Evolutionary conservation across 352 stramenopile genomes (phyloP).

Genomic region (Pythium oligandrum): DNA sequence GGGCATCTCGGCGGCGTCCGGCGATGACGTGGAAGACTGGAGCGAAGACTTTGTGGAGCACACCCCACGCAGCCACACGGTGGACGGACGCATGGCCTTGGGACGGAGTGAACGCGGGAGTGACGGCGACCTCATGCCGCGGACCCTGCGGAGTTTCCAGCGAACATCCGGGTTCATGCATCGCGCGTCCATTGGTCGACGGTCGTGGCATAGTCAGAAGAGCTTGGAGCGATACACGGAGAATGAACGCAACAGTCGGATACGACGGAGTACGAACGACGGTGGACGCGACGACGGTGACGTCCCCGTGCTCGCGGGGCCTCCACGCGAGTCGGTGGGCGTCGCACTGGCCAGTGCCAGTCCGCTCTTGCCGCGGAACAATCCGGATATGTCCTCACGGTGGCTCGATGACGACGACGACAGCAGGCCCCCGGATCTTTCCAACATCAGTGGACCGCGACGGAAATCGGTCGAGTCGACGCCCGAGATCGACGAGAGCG

Average conservation of each 20-base stretch:
- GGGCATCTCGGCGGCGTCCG: slow-evolving; percentile 53
- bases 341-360: too few species aligned
- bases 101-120: slow-evolving; percentile 1
- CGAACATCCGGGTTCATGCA: slow-evolving; percentile 20
- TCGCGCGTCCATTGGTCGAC: slow-evolving; percentile 9
- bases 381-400: too few species aligned
- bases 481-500: too few species aligned
- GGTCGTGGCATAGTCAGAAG: slow-evolving; percentile 20
- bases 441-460: background rate
- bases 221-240: slow-evolving; percentile 7
- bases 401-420: background rate
- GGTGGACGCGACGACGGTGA: slow-evolving; percentile 7
- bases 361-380: too few species aligned
- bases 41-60: slow-evolving; percentile 42
- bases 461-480: too few species aligned
- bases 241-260: slow-evolving; percentile 12
- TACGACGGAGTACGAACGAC: slow-evolving; percentile 22
- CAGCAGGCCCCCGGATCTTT: background rate
- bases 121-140: slow-evolving; percentile 6
- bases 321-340: too few species aligned
- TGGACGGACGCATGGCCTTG: background rate
- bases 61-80: slow-evolving; percentile 8
- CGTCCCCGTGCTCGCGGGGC: slow-evolving; percentile 12
- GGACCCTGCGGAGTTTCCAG: slow-evolving; percentile 24
- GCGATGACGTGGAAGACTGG: slow-evolving; percentile 79